Conservation (phyloP, 257 asterid species). For the Salvia miltiorrhiza region DNA sequence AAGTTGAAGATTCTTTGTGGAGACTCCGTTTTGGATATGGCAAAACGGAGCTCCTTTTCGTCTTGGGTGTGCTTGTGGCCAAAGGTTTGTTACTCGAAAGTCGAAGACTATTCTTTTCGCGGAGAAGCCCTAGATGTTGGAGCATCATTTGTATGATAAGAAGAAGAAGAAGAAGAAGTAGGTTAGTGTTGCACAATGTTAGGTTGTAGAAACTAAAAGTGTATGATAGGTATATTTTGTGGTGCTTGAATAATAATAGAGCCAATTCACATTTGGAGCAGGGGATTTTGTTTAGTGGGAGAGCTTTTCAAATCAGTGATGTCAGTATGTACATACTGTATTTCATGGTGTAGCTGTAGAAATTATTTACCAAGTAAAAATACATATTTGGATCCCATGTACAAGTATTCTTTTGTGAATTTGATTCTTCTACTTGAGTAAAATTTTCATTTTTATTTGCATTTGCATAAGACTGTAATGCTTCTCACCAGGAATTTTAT, state of each 20-base stretch:
- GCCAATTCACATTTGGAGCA: slow-evolving; percentile 9
- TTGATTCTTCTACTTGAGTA: not conserved
- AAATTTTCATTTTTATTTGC: not conserved
- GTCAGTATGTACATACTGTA: not conserved
- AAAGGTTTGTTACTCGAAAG: not conserved
- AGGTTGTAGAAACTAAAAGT: slow-evolving; percentile 27
- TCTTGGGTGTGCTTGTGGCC: not conserved
- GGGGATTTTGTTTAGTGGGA: slow-evolving; percentile 9
- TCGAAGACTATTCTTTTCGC: slow-evolving; percentile 16
- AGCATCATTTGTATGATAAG: slow-evolving; percentile 33
- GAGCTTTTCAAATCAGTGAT: not conserved
- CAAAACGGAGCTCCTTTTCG: not conserved
- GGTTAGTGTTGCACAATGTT: slow-evolving; percentile 26
- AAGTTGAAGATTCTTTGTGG: slow-evolving; percentile 37
- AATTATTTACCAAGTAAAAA: not conserved
- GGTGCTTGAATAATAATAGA: slow-evolving; percentile 21
- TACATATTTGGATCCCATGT: not conserved
- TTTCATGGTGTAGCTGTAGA: not conserved
- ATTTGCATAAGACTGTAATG: not conserved
- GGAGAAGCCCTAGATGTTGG: slow-evolving; percentile 14
- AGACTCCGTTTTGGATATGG: slow-evolving; percentile 12
- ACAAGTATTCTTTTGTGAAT: not conserved
- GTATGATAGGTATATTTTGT: slow-evolving; percentile 17
- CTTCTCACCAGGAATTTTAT: no score
- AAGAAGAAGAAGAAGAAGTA: no score